Evolutionary conservation across 495 filamentous ascomycete species (phyloP).

Genomic region (Filosporella fistucella): DNA sequence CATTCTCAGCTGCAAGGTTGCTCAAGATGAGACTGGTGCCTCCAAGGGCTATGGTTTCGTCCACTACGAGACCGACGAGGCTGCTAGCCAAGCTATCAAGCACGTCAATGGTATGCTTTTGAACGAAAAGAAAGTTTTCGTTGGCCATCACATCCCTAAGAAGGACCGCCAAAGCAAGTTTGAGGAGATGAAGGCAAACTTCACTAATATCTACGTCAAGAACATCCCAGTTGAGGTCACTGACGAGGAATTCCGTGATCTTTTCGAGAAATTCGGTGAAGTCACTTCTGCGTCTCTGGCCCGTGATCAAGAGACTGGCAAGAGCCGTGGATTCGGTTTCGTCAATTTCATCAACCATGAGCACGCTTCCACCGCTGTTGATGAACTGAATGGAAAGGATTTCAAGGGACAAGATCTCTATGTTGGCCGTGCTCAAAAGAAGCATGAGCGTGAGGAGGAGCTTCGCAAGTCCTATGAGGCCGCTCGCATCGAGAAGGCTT

Average conservation of each 20-base stretch:
- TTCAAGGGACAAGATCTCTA: conserved; percentile 93
- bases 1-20: conserved; percentile 99
- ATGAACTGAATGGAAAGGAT: conserved; percentile 86
- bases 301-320: conserved; percentile 75
- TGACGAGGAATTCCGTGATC: conserved; percentile 88
- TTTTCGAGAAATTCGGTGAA: conserved; percentile 88
- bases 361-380: conserved; percentile 80
- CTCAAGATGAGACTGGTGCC: conserved; percentile 90
- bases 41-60: conserved; percentile 99
- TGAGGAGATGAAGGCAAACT: conserved; percentile 99
- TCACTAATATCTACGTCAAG: conserved; percentile 99
- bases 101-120: conserved; percentile 99
- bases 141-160: conserved; percentile 99
- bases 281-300: conserved; percentile 95
- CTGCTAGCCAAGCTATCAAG: conserved; percentile 95
- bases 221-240: conserved; percentile 84
- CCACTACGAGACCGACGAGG: conserved; percentile 99
- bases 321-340: conserved; percentile 97
- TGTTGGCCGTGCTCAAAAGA: conserved; percentile 98
- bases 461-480: conserved; percentile 98
- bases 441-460: conserved; percentile 99
- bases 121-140: conserved; percentile 99
- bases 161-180: conserved; percentile 99
- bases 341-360: conserved; percentile 96
- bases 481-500: conserved; percentile 93